These are phyloP conservation scores for Gentiana straminea DNA, from an alignment of 257 asterid species.

Conservation along the genomic window DNA sequence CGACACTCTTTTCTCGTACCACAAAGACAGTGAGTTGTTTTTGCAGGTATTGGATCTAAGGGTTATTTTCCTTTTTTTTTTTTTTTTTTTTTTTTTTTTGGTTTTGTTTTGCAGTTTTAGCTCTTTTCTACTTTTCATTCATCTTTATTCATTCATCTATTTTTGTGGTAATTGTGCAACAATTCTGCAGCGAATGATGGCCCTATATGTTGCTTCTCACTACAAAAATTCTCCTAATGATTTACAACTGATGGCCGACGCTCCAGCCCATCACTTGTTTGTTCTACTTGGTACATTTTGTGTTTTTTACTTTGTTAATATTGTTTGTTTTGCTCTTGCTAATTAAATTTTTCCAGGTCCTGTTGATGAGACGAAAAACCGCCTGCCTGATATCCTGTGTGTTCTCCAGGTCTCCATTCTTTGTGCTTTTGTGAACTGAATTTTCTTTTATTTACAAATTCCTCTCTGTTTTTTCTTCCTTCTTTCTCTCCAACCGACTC, in stretches of 20 bases:
- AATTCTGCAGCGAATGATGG: conserved; percentile 84
- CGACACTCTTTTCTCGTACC: conserved; percentile 88
- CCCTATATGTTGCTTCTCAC: conserved; percentile 94
- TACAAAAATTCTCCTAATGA: conserved; percentile 93
- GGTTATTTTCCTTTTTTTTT: too few relatives aligned
- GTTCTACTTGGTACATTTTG: conserved; percentile 69
- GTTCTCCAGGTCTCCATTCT: conserved; percentile 62
- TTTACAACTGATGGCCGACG: conserved; percentile 95
- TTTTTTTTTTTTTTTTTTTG: too few relatives aligned
- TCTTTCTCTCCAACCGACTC: too few relatives aligned
- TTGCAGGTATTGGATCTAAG: conserved; percentile 46
- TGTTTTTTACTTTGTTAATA: background rate
- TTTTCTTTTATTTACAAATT: too few relatives aligned
- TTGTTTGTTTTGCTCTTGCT: conserved; percentile 8
- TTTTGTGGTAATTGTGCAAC: background rate
- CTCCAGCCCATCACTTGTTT: conserved; percentile 98
- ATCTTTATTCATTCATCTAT: background rate
- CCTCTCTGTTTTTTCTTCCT: background rate
- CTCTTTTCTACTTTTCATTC: background rate
- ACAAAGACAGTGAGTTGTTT: conserved; percentile 78
- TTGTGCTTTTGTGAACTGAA: background rate
- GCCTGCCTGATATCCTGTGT: conserved; percentile 90
- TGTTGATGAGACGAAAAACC: conserved; percentile 75
- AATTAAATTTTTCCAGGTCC: conserved; percentile 48
- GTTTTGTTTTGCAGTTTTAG: background rate